Evolutionary conservation across 257 asterid species (phyloP).

Genomic region (Anisodus acutangulus): DNA sequence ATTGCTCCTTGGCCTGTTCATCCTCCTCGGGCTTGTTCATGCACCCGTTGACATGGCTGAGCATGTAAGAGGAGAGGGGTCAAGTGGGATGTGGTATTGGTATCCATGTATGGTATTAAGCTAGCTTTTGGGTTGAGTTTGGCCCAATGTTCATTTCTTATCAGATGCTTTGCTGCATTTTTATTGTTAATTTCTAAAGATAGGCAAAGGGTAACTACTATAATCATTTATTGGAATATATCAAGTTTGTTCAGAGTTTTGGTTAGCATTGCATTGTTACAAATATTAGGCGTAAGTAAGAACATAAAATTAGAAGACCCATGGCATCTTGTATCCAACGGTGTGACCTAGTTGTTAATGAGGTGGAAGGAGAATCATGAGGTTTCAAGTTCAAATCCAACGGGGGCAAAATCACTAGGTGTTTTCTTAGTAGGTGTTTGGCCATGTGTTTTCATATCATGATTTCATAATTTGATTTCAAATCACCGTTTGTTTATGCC

Average conservation of each 20-base stretch:
- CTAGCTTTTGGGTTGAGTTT: not conserved
- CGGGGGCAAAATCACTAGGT: not conserved
- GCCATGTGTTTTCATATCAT: no score
- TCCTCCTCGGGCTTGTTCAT: not conserved
- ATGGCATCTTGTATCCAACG: not conserved
- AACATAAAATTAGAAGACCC: not conserved
- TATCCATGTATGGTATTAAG: not conserved
- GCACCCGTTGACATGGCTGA: not conserved
- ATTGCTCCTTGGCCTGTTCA: no score
- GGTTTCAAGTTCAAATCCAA: not conserved
- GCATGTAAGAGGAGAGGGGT: not conserved
- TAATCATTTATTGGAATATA: not conserved
- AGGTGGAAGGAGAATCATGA: not conserved
- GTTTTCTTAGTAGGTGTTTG: no score
- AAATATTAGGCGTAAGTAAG: not conserved
- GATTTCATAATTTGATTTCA: no score
- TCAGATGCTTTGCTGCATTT: slow-evolving; percentile 1
- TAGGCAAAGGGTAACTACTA: not conserved
- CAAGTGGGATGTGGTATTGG: not conserved
- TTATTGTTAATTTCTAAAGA: not conserved
- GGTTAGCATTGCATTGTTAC: not conserved
- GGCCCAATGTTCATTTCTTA: not conserved
- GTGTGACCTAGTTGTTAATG: not conserved
- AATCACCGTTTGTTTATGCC: no score
- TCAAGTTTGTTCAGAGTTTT: not conserved